Conservation (phyloP, 2,329 filamentous ascomycete genomes). For the Sclerotinia spermophila region DNA sequence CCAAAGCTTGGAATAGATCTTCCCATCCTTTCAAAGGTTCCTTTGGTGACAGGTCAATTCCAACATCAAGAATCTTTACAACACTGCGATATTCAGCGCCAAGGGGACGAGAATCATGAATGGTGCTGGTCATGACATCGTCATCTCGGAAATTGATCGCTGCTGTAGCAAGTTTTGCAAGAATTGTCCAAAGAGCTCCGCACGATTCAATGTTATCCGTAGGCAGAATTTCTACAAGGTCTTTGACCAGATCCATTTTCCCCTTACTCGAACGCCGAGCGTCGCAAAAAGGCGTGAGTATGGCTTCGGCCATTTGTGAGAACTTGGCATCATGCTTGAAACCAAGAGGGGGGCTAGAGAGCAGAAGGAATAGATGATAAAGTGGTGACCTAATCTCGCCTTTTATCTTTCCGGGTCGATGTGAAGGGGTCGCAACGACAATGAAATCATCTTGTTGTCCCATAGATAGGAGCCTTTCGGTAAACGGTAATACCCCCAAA, state of each 20-base stretch:
- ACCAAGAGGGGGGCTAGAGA: constrained; percentile 38
- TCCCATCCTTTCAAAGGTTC: constrained; percentile 40
- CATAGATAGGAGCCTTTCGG: constrained; percentile 55
- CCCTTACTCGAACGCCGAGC: constrained; percentile 37
- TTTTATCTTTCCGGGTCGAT: constrained; percentile 49
- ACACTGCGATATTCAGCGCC: constrained; percentile 69
- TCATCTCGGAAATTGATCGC: constrained; percentile 27
- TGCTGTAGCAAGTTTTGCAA: constrained; percentile 32
- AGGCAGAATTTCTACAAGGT: constrained; percentile 30
- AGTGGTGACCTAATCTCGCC: constrained; percentile 56
- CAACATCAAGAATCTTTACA: constrained; percentile 62
- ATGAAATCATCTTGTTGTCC: constrained; percentile 55
- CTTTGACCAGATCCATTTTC: constrained; percentile 40
- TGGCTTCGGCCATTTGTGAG: constrained; percentile 40
- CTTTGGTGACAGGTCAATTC: constrained; percentile 44
- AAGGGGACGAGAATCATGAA: constrained; percentile 44
- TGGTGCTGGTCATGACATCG: constrained; percentile 34
- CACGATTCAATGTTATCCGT: constrained; percentile 31
- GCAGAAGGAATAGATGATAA: constrained; percentile 60
- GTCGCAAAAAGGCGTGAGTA: constrained; percentile 58
- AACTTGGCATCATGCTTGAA: constrained; percentile 31
- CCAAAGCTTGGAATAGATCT: constrained; percentile 54
- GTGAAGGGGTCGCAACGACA: constrained; percentile 61
- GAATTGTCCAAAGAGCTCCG: constrained; percentile 31
- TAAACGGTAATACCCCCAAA: constrained; percentile 59